Conservation (phyloP, 192 early-diverging fungal species). For the Coemansia sp. region DNA sequence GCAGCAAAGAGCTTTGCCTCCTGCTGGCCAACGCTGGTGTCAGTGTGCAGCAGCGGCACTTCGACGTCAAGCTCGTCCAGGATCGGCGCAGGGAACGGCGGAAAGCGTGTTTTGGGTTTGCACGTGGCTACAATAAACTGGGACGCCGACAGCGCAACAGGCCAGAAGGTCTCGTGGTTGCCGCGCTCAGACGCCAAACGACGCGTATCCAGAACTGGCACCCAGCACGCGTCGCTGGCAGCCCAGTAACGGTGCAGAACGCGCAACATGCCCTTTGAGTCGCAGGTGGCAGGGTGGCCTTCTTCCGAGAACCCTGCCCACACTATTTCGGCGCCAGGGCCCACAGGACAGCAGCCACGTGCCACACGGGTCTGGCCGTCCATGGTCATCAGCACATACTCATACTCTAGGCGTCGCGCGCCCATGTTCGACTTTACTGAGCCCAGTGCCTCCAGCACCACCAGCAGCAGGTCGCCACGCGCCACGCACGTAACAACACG, state of each 20-base stretch:
- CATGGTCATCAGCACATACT: conserved; percentile 40
- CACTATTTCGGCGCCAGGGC: conserved; percentile 58
- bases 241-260: conserved; percentile 67
- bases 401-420: conserved; percentile 28
- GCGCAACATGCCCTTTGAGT: conserved; percentile 75
- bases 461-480: conserved; percentile 34
- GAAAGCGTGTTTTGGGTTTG: conserved; percentile 52
- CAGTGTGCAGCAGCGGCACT: conserved; percentile 66
- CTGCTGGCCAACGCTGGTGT: conserved; percentile 44
- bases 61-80: conserved; percentile 63
- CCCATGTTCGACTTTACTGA: conserved; percentile 20
- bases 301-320: conserved; percentile 89
- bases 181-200: conserved; percentile 28
- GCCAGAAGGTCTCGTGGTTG: conserved; percentile 75
- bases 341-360: conserved; percentile 62
- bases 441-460: conserved; percentile 34
- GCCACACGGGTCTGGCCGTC: conserved; percentile 33
- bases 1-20: conserved; percentile 57
- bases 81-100: conserved; percentile 71
- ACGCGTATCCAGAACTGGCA: conserved; percentile 75
- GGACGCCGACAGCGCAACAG: conserved; percentile 72
- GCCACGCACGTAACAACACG: conserved; percentile 44
- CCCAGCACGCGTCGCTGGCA: conserved; percentile 65
- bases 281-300: conserved; percentile 72
- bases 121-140: conserved; percentile 73